Conservation (phyloP, 148 eudicot genomes). For the Chenopodium quinoa region DNA sequence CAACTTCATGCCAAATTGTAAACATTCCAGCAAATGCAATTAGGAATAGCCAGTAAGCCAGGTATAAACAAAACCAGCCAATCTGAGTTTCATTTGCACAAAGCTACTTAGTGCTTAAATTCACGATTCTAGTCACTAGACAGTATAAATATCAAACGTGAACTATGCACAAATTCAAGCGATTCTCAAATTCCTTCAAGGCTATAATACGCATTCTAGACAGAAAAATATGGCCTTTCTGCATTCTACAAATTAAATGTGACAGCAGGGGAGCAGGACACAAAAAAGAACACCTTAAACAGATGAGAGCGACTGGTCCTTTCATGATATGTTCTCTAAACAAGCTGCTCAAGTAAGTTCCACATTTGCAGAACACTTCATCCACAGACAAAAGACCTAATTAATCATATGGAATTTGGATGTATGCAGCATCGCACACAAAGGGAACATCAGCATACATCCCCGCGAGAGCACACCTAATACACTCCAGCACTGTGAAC, state of each 20-base stretch:
- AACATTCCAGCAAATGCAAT: too few relatives aligned
- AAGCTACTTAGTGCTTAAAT: not conserved
- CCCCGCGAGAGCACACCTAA: conserved; percentile 69
- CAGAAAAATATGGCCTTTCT: not conserved
- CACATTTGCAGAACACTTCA: not conserved
- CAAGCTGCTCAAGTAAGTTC: not conserved
- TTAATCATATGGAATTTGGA: conserved; percentile 46
- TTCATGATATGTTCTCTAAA: not conserved
- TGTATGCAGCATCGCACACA: conserved; percentile 78
- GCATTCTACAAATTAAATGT: not conserved
- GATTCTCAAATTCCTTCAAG: not conserved
- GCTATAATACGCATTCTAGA: not conserved
- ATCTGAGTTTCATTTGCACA: not conserved
- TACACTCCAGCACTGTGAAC: conserved; percentile 64
- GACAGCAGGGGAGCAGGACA: not conserved
- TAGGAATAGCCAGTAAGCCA: not conserved
- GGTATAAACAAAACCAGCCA: not conserved
- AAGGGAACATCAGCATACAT: conserved; percentile 85
- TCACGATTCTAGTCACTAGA: not conserved
- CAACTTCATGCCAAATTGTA: too few relatives aligned
- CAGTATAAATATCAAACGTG: not conserved
- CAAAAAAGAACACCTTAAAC: not conserved
- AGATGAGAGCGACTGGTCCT: not conserved
- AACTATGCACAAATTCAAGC: conserved; percentile 13
- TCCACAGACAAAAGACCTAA: too few relatives aligned